Evolutionary conservation across 1,139 yeast genomes (phyloP), one percentile per base, ranked within the genome.

Genomic region (Debaryomyces subglobosus): DNA sequence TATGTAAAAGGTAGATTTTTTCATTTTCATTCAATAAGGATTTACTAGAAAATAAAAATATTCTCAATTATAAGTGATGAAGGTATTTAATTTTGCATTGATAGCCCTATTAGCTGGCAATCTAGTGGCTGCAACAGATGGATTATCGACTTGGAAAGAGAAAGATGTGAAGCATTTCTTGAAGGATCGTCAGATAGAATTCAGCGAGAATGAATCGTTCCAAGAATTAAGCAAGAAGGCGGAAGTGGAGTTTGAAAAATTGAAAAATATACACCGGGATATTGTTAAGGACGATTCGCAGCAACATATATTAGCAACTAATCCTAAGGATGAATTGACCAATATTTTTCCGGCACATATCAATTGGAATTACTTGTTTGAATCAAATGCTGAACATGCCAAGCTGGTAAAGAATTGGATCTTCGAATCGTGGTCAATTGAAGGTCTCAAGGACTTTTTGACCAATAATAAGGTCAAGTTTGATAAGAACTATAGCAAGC

Each of bases 391-490:
- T 2, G 35, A 34, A 12, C 10, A 29, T 20, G 35, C 33, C 29
- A 30, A 25, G 16, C 20, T 39, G 36, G 30, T 44, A n/a, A 49
- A 53, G 44, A 56, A 54, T 30, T 69, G 85, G 85, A 54, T 78
- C 23, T 82, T 82, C 54, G 73, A 71, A 39, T 70, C 82, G 16
- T 82, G 86, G 86, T 58, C 77, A 5, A 56, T 54, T 16, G 58
- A 59, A 4, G 63, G 64, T 18, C 60, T 81, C 53, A 63, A 66
- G 49, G 59, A 59, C 35, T 68, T 75, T 40, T 64, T 80, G 53
- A 63, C 67, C 40, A 58, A 62, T 35, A 64, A 73, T 53, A 62
- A 65, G 35, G 57, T 77, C 41, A 62, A 64, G 44, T 57, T 67
- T 36, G 57, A 63, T 44, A 64, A 67, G 43, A 59, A 64, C 20